phyloP scores from a whole-genome alignment of 345 rosid species.

The Brassica carinata region DNA sequence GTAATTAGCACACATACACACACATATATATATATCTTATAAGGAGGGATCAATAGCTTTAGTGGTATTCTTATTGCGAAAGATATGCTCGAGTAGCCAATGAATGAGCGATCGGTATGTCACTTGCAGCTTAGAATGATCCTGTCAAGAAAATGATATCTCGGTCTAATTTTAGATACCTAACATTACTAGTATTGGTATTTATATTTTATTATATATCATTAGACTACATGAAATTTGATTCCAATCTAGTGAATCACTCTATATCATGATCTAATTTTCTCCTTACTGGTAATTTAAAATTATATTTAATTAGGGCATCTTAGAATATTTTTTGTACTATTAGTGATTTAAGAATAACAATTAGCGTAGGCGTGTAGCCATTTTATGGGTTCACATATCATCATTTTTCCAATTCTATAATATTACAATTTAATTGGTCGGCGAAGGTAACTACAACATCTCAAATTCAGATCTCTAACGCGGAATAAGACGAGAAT shows the following conservation, averaged over 20 bases:
- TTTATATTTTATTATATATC: not conserved
- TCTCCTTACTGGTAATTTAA: not conserved
- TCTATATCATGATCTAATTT: not conserved
- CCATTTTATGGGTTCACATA: not conserved
- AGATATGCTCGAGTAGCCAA: conserved; percentile 24
- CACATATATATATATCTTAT: too few species aligned
- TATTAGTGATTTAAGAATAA: not conserved
- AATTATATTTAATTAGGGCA: not conserved
- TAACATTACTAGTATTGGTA: conserved; percentile 10
- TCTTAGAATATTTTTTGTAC: not conserved
- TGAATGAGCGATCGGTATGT: conserved; percentile 11
- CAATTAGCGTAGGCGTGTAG: not conserved
- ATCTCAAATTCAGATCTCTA: not conserved
- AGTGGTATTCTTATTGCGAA: conserved; percentile 5
- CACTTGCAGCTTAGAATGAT: conserved; percentile 6
- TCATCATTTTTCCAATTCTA: not conserved
- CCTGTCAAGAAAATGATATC: conserved; percentile 17
- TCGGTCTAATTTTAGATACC: conserved; percentile 22
- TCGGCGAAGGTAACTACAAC: not conserved
- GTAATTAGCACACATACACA: not conserved
- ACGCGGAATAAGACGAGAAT: not conserved
- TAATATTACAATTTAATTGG: not conserved
- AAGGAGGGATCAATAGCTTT: not conserved
- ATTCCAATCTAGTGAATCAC: conserved; percentile 25
- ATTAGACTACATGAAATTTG: conserved; percentile 15